Evolutionary conservation across 345 rosid species (phyloP), one percentile per base, ranked within the genome.

Genomic region (Salix udensis): DNA sequence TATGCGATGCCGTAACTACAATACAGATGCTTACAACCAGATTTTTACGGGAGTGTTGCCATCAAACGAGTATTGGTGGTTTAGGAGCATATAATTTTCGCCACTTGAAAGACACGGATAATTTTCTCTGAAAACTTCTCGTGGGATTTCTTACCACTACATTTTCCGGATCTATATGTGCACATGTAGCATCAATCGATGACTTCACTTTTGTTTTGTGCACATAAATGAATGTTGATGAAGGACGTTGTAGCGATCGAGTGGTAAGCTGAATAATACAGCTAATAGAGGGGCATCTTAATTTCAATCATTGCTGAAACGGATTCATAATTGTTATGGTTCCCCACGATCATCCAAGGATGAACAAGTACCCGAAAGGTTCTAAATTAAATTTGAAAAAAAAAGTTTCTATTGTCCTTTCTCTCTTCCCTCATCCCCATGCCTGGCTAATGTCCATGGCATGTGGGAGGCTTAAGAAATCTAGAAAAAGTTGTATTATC

Each of bases 311-410:
- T 88, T 78, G 81, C 80, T 71, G 84, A 82, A 77, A 80, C 71
- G 72, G 79, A 79, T 65, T 44, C 86, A 82, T 86, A 52, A 89
- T 86, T 82, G 84, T 65, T 70, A 65, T 65, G 88, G 86, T 84
- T 85, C 87, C 88, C 87, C 92, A 89, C 87, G 83, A 84, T 81
- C 70, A 72, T n/a, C 72, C 34, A 40, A 75, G 72, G 62, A 78
- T 76, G 75, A 76, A 65, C 77, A 74, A 60, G 75, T 70, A 73
- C 70, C 52, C 34, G 6, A n/a, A 68, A 74, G 61, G 68, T 19
- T 37, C 70, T 61, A 24, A 7, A 31, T 76, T 53, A 5, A 24
- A 68, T 73, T 75, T 31, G 5, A 61, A 76, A 74, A 44, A 73
- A 31, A 34, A 34, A 34, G 48, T 65, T 65, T 69, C 21, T 64